Conservation (phyloP, 1,284 basidiomycete genomes). For the Erythrobasidium hasegawianum region DNA sequence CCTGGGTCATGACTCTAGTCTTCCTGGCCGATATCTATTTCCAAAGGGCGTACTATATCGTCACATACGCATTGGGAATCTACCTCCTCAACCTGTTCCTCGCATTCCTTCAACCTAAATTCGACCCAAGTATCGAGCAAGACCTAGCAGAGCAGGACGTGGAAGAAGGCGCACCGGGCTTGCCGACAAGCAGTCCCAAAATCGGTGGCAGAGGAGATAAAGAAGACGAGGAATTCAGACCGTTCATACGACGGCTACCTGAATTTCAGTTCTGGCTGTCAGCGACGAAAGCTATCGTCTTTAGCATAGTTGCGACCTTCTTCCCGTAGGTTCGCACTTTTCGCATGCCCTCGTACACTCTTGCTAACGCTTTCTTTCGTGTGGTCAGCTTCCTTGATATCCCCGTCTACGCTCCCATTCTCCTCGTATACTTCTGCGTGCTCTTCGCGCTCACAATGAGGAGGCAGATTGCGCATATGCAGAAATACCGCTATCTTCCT, state of each 20-base stretch:
- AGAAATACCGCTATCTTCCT: constrained; percentile 85
- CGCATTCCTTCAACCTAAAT: constrained; percentile 85
- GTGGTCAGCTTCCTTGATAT: constrained; percentile 66
- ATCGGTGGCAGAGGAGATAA: constrained; percentile 48
- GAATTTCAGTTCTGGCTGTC: constrained; percentile 98
- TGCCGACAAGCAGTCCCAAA: constrained; percentile 44
- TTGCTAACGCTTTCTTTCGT: neutral
- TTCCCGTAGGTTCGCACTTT: constrained; percentile 55
- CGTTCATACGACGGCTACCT: constrained; percentile 91
- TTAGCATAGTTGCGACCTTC: constrained; percentile 74
- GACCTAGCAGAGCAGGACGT: constrained; percentile 92
- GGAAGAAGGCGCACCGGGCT: constrained; percentile 74
- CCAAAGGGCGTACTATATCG: constrained; percentile 61
- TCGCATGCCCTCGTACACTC: neutral
- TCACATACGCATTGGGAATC: constrained; percentile 55
- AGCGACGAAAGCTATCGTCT: constrained; percentile 77
- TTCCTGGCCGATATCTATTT: constrained; percentile 86
- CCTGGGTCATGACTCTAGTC: constrained; percentile 65
- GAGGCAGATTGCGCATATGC: constrained; percentile 68
- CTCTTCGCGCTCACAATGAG: constrained; percentile 48
- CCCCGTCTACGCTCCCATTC: constrained; percentile 97
- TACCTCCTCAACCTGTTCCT: constrained; percentile 82
- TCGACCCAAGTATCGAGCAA: constrained; percentile 90
- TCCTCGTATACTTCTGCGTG: constrained; percentile 67
- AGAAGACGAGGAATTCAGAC: constrained; percentile 83